Evolutionary conservation across 805 yeast species (phyloP).

Genomic region (Kregervanrija delftensis): DNA sequence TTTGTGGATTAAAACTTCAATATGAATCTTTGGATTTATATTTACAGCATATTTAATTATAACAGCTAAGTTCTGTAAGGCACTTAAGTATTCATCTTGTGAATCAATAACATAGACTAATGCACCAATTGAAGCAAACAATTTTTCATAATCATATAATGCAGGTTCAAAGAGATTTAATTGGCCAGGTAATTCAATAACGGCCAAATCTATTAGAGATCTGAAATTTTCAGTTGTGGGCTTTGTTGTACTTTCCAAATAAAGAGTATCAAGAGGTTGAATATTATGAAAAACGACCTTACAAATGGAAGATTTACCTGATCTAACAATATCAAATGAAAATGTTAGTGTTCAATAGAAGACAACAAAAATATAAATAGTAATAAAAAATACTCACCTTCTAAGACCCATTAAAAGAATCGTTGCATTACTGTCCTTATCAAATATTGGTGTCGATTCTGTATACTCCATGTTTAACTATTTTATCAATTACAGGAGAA

Average conservation of each 20-base stretch:
- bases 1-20: slow-evolving; percentile 91
- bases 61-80: slow-evolving; percentile 80
- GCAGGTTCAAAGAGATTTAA: slow-evolving; percentile 81
- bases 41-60: slow-evolving; percentile 83
- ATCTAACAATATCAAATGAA: slow-evolving; percentile 29
- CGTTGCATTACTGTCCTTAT: slow-evolving; percentile 64
- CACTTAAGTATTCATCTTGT: slow-evolving; percentile 91
- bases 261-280: slow-evolving; percentile 91
- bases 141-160: slow-evolving; percentile 61
- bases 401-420: slow-evolving; percentile 84
- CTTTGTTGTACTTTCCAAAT: slow-evolving; percentile 81
- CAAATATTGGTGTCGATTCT: slow-evolving; percentile 8
- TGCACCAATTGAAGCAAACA: slow-evolving; percentile 81
- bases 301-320: slow-evolving; percentile 93
- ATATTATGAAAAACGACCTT: slow-evolving; percentile 94
- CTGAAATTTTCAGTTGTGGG: slow-evolving; percentile 82
- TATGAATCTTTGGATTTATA: slow-evolving; percentile 76
- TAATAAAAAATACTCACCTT: slow-evolving; percentile 30
- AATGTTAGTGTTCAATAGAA: slow-evolving; percentile 5
- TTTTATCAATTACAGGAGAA: too few relatives aligned
- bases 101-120: slow-evolving; percentile 91
- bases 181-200: slow-evolving; percentile 95
- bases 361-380: background rate
- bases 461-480: background rate
- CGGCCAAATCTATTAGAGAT: slow-evolving; percentile 78